These are phyloP conservation scores for Arabidopsis thaliana DNA, from an alignment of 345 rosid genomes.

Conservation along the genomic window DNA sequence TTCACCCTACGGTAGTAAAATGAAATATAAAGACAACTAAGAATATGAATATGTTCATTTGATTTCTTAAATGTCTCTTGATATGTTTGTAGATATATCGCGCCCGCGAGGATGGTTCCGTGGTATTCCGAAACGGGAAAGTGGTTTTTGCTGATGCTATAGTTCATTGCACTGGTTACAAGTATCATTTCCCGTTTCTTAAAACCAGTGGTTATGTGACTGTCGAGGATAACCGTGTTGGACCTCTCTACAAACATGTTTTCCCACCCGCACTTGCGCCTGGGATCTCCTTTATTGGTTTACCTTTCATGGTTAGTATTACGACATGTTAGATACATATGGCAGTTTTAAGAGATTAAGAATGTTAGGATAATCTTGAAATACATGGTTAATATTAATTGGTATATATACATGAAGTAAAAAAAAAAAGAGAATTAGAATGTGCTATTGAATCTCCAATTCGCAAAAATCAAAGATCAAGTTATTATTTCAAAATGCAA, in stretches of 20 bases:
- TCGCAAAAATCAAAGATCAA: not conserved
- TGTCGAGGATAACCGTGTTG: conserved; percentile 72
- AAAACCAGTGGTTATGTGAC: conserved; percentile 64
- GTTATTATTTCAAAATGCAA: not conserved
- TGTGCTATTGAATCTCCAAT: not conserved
- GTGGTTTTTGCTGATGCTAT: not conserved
- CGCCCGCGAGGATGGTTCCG: not conserved
- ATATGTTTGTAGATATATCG: not conserved
- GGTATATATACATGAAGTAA: too few species aligned
- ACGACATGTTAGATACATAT: not conserved
- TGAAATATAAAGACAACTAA: not conserved
- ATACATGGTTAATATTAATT: too few species aligned
- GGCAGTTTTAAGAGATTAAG: not conserved
- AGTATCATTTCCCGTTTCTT: conserved; percentile 72
- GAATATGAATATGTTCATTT: not conserved
- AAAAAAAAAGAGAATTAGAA: too few species aligned
- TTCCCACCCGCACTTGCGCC: conserved; percentile 74
- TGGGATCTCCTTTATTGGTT: conserved; percentile 69
- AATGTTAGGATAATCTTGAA: not conserved
- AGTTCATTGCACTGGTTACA: not conserved
- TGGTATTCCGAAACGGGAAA: not conserved
- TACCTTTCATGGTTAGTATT: conserved; percentile 46
- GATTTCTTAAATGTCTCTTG: not conserved
- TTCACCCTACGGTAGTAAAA: not conserved
- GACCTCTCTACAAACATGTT: conserved; percentile 70